Base-by-base conservation (phyloP, 2,329 filamentous ascomycete species). In the Cytospora paraplurivora region DNA sequence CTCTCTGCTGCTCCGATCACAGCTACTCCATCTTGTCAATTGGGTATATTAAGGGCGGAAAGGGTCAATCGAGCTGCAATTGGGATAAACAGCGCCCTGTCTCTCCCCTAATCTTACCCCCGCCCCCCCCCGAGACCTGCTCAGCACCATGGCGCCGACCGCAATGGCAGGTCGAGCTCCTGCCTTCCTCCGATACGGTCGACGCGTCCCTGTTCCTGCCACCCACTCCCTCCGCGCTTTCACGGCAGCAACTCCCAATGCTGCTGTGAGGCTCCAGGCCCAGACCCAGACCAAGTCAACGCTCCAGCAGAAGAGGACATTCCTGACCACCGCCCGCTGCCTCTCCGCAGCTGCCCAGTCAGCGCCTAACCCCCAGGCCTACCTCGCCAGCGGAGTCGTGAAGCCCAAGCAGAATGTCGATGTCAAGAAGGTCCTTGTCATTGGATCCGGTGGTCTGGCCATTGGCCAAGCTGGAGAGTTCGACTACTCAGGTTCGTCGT, bases 391-490 rank as follows among this genome's bases (percentile, higher is more conserved):
- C 78, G 93, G 93, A 71, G 90, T 88, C 65, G 88, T 97, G 74
- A 90, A 93, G 76, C 88, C 89, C 64, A 85, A 85, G 72, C 84
- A 94, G 72, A 81, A 91, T 62, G 89, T 97, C 57, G 87, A 97
- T 75, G 93, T 98, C 68, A 96, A 96, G 82, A 98, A 98, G 82
- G 94, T 98, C 59, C 82, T 98, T 67, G 93, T 98, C 71, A 97
- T 98, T 81, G 94, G 94, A 65, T 93, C 89, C 79, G 94, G 94
- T 81, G 94, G 94, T 78, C 85, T 98, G 71, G 92, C 92, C 76
- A 98, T 98, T 85, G 94, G 94, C 68, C 94, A 98, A 80, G 94
- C 94, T 69, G 94, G 94, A 81, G 94, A 98, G 81, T 98, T 98
- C 73, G 94, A 98, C 80, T 98, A 98, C 79, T 98, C 95, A 77